phyloP scores from a whole-genome alignment of 139 green algal genomes.

The Mychonastes homosphaera region DNA sequence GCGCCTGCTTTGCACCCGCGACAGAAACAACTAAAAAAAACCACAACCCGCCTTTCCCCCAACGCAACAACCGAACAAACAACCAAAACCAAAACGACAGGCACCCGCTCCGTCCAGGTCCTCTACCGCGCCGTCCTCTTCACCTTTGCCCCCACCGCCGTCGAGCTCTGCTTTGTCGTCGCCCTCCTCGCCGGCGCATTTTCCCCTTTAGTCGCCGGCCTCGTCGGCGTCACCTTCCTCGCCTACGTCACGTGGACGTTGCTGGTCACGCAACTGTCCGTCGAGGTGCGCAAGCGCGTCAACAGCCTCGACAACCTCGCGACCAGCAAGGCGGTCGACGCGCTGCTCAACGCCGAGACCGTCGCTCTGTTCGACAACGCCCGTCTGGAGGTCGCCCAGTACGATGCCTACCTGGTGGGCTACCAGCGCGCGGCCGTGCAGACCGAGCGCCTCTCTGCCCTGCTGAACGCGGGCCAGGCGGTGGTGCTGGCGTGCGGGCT shows the following conservation, averaged over 20 bases:
- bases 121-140: conserved; percentile 91
- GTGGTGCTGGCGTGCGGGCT: conserved; percentile 69
- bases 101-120: conserved; percentile 76
- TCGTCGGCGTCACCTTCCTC: conserved; percentile 75
- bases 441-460: conserved; percentile 57
- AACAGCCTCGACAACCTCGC: conserved; percentile 82
- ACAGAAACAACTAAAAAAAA: neutral
- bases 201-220: conserved; percentile 12
- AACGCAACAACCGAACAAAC: too few relatives aligned
- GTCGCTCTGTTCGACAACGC: conserved; percentile 82
- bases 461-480: conserved; percentile 87
- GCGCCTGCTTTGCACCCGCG: neutral
- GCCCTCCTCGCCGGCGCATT: conserved; percentile 49
- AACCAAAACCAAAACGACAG: conserved; percentile 23
- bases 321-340: conserved; percentile 81
- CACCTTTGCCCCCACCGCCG: conserved; percentile 81
- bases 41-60: too few relatives aligned
- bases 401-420: conserved; percentile 48
- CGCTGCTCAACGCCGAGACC: conserved; percentile 84
- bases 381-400: conserved; percentile 45
- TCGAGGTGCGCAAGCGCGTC: conserved; percentile 46
- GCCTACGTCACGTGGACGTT: conserved; percentile 80
- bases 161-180: conserved; percentile 85
- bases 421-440: conserved; percentile 52
- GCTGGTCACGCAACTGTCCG: conserved; percentile 50